Conservation (phyloP, 208 protist species). For the Naegleria gruberi region DNA sequence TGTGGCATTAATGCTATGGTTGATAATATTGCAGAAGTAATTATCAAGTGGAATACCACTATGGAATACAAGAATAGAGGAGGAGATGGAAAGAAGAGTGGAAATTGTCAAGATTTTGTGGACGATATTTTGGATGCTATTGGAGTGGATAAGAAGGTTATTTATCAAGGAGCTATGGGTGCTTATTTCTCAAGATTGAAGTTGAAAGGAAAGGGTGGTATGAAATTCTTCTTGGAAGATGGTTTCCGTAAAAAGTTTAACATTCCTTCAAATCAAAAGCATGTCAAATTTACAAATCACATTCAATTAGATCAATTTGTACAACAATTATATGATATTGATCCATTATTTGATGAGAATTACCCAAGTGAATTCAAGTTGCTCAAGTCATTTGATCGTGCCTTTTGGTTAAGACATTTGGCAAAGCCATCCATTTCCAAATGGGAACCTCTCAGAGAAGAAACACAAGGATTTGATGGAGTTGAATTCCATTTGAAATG, state of each 20-base stretch:
- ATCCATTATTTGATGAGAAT: background rate
- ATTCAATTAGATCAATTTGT: background rate
- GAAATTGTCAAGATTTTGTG: slow-evolving; percentile 22
- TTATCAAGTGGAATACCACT: background rate
- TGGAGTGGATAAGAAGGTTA: background rate
- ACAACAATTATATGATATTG: background rate
- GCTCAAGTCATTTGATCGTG: background rate
- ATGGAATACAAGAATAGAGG: background rate
- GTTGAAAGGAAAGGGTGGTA: background rate
- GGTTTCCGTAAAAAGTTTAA: background rate
- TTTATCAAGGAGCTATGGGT: background rate
- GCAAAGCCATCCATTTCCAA: background rate
- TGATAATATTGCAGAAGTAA: background rate
- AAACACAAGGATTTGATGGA: background rate
- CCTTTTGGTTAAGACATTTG: slow-evolving; percentile 20
- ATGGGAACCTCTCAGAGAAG: background rate
- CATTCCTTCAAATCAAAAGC: background rate
- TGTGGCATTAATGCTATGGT: background rate
- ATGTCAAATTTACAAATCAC: background rate
- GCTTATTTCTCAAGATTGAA: background rate
- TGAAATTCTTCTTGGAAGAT: background rate
- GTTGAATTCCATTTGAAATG: background rate
- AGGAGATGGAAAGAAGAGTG: background rate
- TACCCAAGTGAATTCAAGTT: background rate
- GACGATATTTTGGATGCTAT: background rate